Percentiles rank a stretch among this genome's conserved stretches.
These are phyloP conservation scores for Yamadazyma triangularis DNA, from an alignment of 1,139 yeast species.

Conservation along the genomic window DNA sequence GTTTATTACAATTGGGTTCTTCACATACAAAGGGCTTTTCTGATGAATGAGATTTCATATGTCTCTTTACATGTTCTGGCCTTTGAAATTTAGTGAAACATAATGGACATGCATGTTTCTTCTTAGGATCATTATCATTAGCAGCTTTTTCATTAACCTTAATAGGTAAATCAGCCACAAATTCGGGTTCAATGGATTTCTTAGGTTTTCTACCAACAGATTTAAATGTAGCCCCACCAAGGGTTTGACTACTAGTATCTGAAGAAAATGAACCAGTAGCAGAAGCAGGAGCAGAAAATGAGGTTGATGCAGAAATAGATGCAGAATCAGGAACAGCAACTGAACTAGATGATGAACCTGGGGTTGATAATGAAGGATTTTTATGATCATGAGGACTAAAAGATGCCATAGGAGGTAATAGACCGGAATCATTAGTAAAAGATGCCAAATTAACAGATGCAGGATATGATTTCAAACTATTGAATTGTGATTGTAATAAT, in stretches of 20 bases:
- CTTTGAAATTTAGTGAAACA: slow-evolving; percentile 76
- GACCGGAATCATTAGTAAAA: slow-evolving; percentile 17
- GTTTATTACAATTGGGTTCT: slow-evolving; percentile 66
- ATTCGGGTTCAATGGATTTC: slow-evolving; percentile 6
- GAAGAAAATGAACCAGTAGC: no score
- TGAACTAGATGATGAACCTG: slow-evolving; percentile 1
- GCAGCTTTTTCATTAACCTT: slow-evolving; percentile 22
- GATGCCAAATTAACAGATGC: slow-evolving; percentile 36
- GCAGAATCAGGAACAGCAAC: background rate
- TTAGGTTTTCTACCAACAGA: background rate
- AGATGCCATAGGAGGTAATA: slow-evolving; percentile 41
- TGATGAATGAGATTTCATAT: slow-evolving; percentile 79
- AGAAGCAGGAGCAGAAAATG: no score
- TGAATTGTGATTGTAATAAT: slow-evolving; percentile 17
- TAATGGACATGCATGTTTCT: slow-evolving; percentile 71
- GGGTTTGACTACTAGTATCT: background rate
- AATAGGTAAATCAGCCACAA: slow-evolving; percentile 20
- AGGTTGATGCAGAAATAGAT: no score
- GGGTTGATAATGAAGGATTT: slow-evolving; percentile 1
- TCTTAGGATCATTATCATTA: slow-evolving; percentile 48
- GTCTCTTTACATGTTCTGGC: slow-evolving; percentile 90
- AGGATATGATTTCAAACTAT: slow-evolving; percentile 28
- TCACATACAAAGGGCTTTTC: slow-evolving; percentile 84
- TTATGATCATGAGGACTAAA: slow-evolving; percentile 9
- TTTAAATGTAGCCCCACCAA: slow-evolving; percentile 2